Percentiles rank a stretch among this genome's conserved stretches.
Conservation (phyloP, 2,329 filamentous ascomycete species). For the Curvularia spicifera region DNA sequence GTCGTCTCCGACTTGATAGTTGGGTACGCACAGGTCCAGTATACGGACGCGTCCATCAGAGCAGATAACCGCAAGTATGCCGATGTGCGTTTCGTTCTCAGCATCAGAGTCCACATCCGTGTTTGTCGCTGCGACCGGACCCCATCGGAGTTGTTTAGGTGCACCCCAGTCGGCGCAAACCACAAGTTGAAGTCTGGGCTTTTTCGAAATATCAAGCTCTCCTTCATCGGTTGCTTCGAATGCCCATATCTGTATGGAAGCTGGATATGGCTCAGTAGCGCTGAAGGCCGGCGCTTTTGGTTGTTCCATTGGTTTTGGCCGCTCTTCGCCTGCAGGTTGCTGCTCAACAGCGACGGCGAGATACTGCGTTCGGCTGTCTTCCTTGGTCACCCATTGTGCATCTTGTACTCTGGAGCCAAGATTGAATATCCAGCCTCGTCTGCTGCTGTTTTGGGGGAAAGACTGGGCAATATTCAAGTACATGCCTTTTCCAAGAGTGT, state of each 20-base stretch:
- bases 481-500: conserved; percentile 52
- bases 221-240: conserved; percentile 53
- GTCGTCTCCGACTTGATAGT: conserved; percentile 4
- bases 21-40: conserved; percentile 54
- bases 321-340: conserved; percentile 17
- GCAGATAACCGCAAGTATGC: conserved; percentile 63
- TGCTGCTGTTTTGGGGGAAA: conserved; percentile 35
- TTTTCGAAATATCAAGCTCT: conserved; percentile 51
- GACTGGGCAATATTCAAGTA: conserved; percentile 54
- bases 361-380: conserved; percentile 59
- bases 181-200: conserved; percentile 57
- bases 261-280: conserved; percentile 56
- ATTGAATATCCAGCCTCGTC: conserved; percentile 62
- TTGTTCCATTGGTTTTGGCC: conserved; percentile 42
- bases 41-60: conserved; percentile 64
- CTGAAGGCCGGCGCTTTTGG: conserved; percentile 57
- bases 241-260: conserved; percentile 65
- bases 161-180: conserved; percentile 66
- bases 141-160: conserved; percentile 63
- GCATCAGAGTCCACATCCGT: conserved; percentile 35
- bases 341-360: conserved; percentile 57
- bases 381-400: conserved; percentile 54
- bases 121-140: conserved; percentile 52
- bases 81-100: conserved; percentile 48
- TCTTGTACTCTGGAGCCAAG: conserved; percentile 61